Conservation (phyloP, 2,329 filamentous ascomycete genomes). For the Claviceps cyperi region DNA sequence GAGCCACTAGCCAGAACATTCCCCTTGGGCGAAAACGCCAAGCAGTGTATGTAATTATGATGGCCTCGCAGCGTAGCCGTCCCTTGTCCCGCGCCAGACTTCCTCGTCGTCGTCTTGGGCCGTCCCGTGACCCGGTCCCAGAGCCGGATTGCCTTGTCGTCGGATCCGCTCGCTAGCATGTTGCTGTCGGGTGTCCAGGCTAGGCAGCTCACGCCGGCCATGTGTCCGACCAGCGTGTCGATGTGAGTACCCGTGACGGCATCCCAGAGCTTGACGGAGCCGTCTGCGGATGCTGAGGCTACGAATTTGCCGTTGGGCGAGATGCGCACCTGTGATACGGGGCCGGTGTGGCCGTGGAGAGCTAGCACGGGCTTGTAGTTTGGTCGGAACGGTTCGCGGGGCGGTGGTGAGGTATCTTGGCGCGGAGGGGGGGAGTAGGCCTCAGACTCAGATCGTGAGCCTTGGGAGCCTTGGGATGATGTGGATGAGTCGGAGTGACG, state of each 20-base stretch:
- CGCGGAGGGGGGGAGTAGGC: constrained; percentile 7
- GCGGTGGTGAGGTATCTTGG: constrained; percentile 18
- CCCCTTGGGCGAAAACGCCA: constrained; percentile 94
- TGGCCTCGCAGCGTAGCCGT: constrained; percentile 61
- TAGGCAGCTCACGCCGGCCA: constrained; percentile 82
- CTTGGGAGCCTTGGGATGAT: constrained; percentile 11
- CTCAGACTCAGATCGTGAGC: not conserved
- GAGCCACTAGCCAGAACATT: constrained; percentile 93
- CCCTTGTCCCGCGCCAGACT: constrained; percentile 22
- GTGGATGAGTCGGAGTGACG: constrained; percentile 16
- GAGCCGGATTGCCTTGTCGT: constrained; percentile 89
- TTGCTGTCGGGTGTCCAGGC: constrained; percentile 89
- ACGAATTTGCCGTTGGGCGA: constrained; percentile 85
- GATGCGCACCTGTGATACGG: constrained; percentile 75
- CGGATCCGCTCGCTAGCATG: constrained; percentile 77
- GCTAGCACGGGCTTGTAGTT: constrained; percentile 57
- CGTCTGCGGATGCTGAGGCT: constrained; percentile 80
- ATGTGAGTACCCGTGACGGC: constrained; percentile 62
- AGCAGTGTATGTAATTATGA: constrained; percentile 88
- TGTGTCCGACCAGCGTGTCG: constrained; percentile 82
- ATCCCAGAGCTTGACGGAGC: constrained; percentile 84
- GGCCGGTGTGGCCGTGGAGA: constrained; percentile 62
- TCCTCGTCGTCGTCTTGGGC: constrained; percentile 33
- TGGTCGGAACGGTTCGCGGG: constrained; percentile 39
- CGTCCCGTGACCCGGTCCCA: constrained; percentile 63